Evolutionary conservation across 176 grass and related monocot genomes (phyloP).

Genomic region (Phyllostachys edulis): DNA sequence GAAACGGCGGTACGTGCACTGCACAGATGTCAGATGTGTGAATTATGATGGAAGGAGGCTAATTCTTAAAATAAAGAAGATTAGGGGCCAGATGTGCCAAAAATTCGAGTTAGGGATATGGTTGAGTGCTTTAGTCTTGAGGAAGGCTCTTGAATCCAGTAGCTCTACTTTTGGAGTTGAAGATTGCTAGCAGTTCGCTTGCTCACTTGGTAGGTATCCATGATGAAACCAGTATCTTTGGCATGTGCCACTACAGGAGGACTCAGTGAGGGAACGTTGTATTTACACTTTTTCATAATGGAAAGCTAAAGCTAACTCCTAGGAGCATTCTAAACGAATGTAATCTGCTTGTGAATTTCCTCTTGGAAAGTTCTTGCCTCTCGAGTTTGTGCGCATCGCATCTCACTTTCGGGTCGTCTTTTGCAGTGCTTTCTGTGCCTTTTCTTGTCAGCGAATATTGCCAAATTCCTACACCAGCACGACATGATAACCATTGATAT

Average conservation of each 20-base stretch:
- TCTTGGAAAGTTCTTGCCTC: background rate
- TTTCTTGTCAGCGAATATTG: background rate
- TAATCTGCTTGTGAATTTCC: background rate
- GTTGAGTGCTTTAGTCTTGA: background rate
- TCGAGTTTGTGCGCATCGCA: background rate
- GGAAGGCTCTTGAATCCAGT: background rate
- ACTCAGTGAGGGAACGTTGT: background rate
- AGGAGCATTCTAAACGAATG: background rate
- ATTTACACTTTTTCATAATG: background rate
- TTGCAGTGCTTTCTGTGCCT: background rate
- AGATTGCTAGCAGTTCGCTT: background rate
- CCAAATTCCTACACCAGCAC: background rate
- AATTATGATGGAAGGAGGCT: too few relatives aligned
- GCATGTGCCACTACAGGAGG: background rate
- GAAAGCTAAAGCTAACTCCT: background rate
- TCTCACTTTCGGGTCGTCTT: background rate
- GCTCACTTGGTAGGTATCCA: background rate
- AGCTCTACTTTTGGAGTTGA: background rate
- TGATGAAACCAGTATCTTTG: background rate
- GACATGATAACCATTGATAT: background rate
- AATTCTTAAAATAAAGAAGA: too few relatives aligned
- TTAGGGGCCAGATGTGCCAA: too few relatives aligned
- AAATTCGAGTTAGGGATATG: background rate
- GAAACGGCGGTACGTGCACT: too few relatives aligned
- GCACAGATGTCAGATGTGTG: too few relatives aligned